Evolutionary conservation across 2,329 filamentous ascomycete genomes (phyloP), one percentile per base, ranked within the genome.

Genomic region (Colletotrichum musae): DNA sequence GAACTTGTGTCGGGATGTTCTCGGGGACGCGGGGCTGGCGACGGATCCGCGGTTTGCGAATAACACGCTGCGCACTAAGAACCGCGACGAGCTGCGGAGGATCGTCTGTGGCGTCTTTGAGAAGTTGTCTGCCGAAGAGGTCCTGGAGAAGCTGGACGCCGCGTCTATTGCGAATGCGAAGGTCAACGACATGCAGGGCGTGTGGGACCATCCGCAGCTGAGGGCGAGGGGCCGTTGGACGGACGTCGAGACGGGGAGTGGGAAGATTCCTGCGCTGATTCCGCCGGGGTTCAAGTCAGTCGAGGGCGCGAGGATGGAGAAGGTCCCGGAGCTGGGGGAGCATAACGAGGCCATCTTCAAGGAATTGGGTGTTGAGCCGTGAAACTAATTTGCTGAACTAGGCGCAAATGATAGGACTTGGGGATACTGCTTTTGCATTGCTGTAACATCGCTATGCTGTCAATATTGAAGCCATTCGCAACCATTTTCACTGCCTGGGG

Each of bases 121-220:
- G 2, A 65, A 63, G 0, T 73, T 81, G 12, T 80, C 79, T 0
- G 79, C 82, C 0, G 78, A 81, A 2, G 78, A 85, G 61, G 82
- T 84, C 0, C 74, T 85, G 6, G 71, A 73, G 15, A 79, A 77
- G 28, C 76, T 88, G 21, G 85, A 89, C 58, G 74, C 74, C 2
- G 85, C 84, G 0, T 80, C 81, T 0, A 87, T 89, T 53, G 87
- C 87, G 0, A 89, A 89, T 71, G 86, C 86, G 3, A 86, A 82
- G 43, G 80, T 89, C 24, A 88, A 87, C 63, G 82, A 86, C 52
- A 87, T 89, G 85, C 78, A 84, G 12, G 85, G 80, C 3, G 80
- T 89, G 0, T 88, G 87, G 87, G 75, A 83, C 0, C 87, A 89
- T 70, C 83, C 83, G 1, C 87, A 88, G 69, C 78, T 89, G 0